Percentiles rank a stretch among this genome's conserved stretches.
These are phyloP conservation scores for Neoboletus subvelutipes DNA, from an alignment of 768 basidiomycete species.

Conservation along the genomic window DNA sequence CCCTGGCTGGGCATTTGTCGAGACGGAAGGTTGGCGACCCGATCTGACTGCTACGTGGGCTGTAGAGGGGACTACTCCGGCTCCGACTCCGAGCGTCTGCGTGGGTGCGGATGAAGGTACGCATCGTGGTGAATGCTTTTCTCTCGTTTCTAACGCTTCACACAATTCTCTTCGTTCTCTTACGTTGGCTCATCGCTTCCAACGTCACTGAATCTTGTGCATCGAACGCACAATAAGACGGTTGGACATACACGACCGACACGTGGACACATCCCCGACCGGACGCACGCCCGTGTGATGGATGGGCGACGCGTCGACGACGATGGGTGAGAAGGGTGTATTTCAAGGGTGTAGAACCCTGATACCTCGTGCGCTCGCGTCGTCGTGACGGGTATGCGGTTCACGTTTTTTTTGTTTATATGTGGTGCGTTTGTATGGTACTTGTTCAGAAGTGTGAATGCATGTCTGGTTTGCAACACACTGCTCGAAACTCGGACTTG, in stretches of 20 bases:
- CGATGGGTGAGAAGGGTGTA: constrained; percentile 73
- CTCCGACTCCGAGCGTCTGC: constrained; percentile 3
- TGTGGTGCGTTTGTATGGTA: not conserved
- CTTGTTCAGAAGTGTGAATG: not conserved
- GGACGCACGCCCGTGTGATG: constrained; percentile 41
- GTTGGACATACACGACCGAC: constrained; percentile 84
- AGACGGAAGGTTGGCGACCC: constrained; percentile 75
- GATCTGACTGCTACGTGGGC: constrained; percentile 64
- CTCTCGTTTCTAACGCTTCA: not conserved
- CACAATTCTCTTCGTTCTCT: no score
- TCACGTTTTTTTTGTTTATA: not conserved
- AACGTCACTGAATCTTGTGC: not conserved
- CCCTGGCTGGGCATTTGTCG: constrained; percentile 71
- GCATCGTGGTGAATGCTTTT: not conserved
- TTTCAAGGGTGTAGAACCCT: constrained; percentile 8
- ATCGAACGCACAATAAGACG: constrained; percentile 31
- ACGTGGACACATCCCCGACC: constrained; percentile 57
- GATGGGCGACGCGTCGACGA: constrained; percentile 60
- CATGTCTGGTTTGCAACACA: not conserved
- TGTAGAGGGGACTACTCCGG: constrained; percentile 2
- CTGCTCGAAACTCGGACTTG: not conserved
- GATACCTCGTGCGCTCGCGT: not conserved
- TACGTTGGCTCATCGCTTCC: not conserved
- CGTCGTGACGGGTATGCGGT: no score
- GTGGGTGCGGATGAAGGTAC: constrained; percentile 30